These are phyloP conservation scores for Backusella circina DNA, from an alignment of 192 early-diverging fungal species.

Conservation along the genomic window DNA sequence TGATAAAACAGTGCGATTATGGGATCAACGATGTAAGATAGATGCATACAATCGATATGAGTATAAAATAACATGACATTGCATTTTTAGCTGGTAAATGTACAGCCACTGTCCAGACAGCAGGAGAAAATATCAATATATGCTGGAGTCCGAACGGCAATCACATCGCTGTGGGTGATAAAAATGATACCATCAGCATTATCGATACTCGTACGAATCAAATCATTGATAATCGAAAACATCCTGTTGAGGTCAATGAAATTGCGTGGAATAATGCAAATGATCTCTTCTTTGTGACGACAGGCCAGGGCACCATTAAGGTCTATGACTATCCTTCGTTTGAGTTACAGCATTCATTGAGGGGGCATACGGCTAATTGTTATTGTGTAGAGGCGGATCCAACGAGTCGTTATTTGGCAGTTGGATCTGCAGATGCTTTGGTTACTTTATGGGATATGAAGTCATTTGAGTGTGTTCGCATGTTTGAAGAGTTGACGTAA, in stretches of 20 bases:
- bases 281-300: conserved; percentile 73
- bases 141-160: conserved; percentile 79
- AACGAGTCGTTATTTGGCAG: conserved; percentile 69
- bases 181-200: conserved; percentile 75
- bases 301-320: conserved; percentile 68
- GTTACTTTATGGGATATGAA: conserved; percentile 76
- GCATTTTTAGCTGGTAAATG: conserved; percentile 45
- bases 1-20: conserved; percentile 76
- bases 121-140: conserved; percentile 84
- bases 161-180: conserved; percentile 78
- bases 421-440: conserved; percentile 73
- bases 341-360: conserved; percentile 46
- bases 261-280: conserved; percentile 76
- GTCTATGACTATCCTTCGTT: conserved; percentile 68
- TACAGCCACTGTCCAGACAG: conserved; percentile 56
- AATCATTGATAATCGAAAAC: conserved; percentile 39
- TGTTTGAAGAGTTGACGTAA: conserved; percentile 67
- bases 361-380: conserved; percentile 77
- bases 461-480: conserved; percentile 56
- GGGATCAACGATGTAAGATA: conserved; percentile 73
- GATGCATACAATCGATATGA: not conserved
- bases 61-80: not conserved
- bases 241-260: conserved; percentile 73
- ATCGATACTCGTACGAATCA: conserved; percentile 60
- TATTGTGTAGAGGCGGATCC: conserved; percentile 83